These are phyloP conservation scores for Chlamydomonas schloesseri DNA, from an alignment of 139 green algal species.

Conservation along the genomic window DNA sequence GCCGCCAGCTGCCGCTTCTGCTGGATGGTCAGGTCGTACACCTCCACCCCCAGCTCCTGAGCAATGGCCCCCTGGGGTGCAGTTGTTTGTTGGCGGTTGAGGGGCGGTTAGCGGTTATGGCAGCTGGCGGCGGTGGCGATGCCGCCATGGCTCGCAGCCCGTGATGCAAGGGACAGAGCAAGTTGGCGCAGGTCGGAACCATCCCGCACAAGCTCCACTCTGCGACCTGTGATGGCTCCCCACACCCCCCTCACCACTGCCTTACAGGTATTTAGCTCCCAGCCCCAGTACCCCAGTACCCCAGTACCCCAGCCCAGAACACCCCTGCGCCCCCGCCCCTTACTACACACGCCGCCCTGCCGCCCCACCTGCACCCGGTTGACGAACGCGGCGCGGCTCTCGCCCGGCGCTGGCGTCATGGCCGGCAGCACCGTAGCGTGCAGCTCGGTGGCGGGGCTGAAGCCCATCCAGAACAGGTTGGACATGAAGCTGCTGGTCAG, in stretches of 20 bases:
- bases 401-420: slow-evolving; percentile 48
- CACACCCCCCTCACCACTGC: no score
- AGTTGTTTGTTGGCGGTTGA: no score
- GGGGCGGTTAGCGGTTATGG: no score
- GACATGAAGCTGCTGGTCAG: slow-evolving; percentile 64
- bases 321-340: neutral
- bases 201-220: no score
- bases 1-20: slow-evolving; percentile 62
- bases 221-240: no score
- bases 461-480: slow-evolving; percentile 69
- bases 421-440: slow-evolving; percentile 68
- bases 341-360: neutral
- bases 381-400: slow-evolving; percentile 72
- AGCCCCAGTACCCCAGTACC: no score
- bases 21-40: slow-evolving; percentile 69
- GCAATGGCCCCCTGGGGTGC: slow-evolving; percentile 65
- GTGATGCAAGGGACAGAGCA: no score
- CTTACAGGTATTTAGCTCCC: no score
- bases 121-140: no score
- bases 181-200: no score
- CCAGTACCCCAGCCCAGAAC: neutral
- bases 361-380: slow-evolving; percentile 51
- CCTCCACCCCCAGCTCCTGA: slow-evolving; percentile 55
- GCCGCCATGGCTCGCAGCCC: neutral
- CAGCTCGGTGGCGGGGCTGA: slow-evolving; percentile 55